A percentile compares a stretch with the other conserved stretches of the same genome.
These are phyloP conservation scores for Phytophthora cajani DNA, from an alignment of 352 stramenopile genomes.

Conservation along the genomic window DNA sequence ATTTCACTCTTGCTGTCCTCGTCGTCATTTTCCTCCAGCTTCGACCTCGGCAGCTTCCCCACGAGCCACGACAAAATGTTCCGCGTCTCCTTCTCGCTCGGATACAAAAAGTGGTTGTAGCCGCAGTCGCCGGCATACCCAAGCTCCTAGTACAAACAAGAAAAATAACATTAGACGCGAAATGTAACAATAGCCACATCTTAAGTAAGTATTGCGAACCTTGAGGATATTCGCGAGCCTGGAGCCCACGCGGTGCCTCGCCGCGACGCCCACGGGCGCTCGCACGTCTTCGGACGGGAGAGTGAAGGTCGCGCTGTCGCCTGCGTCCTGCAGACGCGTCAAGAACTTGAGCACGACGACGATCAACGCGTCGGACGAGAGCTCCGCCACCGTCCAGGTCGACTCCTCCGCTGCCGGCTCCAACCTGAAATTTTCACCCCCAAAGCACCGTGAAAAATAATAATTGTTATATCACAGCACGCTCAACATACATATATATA, in stretches of 20 bases:
- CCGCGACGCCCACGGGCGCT: constrained; percentile 64
- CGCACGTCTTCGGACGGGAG: constrained; percentile 25
- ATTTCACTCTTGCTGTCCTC: constrained; percentile 19
- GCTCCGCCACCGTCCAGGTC: constrained; percentile 33
- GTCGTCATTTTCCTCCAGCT: constrained; percentile 35
- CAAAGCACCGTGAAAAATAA: constrained; percentile 2
- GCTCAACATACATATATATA: not conserved
- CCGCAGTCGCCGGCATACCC: constrained; percentile 86
- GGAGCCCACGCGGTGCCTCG: constrained; percentile 77
- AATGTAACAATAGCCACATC: constrained; percentile 2
- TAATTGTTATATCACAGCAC: not conserved
- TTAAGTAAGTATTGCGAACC: constrained; percentile 35
- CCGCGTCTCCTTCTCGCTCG: constrained; percentile 81
- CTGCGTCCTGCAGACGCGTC: constrained; percentile 36
- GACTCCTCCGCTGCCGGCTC: constrained; percentile 5
- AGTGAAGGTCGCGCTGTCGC: constrained; percentile 35
- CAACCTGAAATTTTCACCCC: constrained; percentile 18
- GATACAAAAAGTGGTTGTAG: constrained; percentile 92
- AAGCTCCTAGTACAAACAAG: constrained; percentile 53
- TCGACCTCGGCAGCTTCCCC: constrained; percentile 64
- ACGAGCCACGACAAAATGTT: constrained; percentile 86
- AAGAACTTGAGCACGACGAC: constrained; percentile 57
- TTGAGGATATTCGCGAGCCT: constrained; percentile 80
- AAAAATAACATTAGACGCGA: constrained; percentile 7
- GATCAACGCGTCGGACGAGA: constrained; percentile 58